Percentiles rank a stretch among this genome's conserved stretches.
These are phyloP conservation scores for Fusarium marasasianum DNA, from an alignment of 2,329 filamentous ascomycete genomes.

Conservation along the genomic window DNA sequence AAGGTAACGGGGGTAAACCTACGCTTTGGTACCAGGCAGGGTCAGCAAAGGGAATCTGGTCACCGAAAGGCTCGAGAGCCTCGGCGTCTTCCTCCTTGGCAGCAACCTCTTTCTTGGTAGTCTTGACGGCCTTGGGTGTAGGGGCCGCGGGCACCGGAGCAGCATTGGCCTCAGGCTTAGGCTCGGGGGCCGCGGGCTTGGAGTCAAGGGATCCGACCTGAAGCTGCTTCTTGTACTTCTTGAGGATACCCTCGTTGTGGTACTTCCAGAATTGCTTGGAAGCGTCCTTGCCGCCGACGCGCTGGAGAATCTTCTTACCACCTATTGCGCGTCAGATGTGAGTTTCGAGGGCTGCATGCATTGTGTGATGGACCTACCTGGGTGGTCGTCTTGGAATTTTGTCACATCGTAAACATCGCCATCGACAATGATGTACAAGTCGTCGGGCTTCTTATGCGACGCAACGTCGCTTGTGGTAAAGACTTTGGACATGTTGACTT, in stretches of 20 bases:
- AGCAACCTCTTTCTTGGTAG: constrained; percentile 56
- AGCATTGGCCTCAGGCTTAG: constrained; percentile 74
- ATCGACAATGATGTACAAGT: constrained; percentile 90
- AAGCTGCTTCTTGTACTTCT: constrained; percentile 82
- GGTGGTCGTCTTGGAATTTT: constrained; percentile 86
- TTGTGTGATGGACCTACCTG: constrained; percentile 62
- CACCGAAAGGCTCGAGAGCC: constrained; percentile 84
- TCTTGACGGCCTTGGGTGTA: constrained; percentile 49
- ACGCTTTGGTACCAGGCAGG: constrained; percentile 95
- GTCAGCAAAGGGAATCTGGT: constrained; percentile 89
- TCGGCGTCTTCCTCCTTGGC: constrained; percentile 65
- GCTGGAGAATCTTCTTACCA: constrained; percentile 72
- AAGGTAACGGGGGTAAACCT: constrained; percentile 49
- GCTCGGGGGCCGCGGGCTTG: constrained; percentile 84
- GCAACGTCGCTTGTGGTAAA: constrained; percentile 88
- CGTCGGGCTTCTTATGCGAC: constrained; percentile 87
- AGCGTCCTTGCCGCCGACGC: constrained; percentile 72
- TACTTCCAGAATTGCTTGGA: constrained; percentile 77
- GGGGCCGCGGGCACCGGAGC: constrained; percentile 47
- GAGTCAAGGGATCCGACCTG: constrained; percentile 88
- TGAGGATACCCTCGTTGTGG: constrained; percentile 87
- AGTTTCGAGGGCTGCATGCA: not conserved
- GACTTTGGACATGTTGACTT: constrained; percentile 79
- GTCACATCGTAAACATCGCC: constrained; percentile 96
- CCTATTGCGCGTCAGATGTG: constrained; percentile 49